Evolutionary conservation across 2,329 filamentous ascomycete genomes (phyloP).

Genomic region (Neofusicoccum laricinum): DNA sequence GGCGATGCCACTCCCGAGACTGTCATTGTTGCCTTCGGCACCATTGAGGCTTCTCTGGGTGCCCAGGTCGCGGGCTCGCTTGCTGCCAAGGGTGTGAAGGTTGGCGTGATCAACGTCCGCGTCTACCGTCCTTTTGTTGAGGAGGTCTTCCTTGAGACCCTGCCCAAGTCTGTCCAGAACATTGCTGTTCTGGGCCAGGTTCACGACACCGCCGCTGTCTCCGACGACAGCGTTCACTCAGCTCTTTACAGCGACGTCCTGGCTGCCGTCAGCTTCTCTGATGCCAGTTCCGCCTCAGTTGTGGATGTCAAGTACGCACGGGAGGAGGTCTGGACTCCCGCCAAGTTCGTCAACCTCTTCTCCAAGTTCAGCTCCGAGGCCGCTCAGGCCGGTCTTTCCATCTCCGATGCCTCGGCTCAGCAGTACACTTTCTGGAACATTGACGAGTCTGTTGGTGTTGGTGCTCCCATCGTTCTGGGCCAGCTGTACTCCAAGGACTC

Average conservation of each 20-base stretch:
- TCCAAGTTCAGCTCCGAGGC: conserved; percentile 39
- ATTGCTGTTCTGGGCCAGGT: conserved; percentile 91
- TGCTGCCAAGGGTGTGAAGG: conserved; percentile 67
- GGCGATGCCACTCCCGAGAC: conserved; percentile 77
- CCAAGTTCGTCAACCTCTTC: conserved; percentile 48
- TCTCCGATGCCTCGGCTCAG: conserved; percentile 59
- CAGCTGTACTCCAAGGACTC: conserved; percentile 61
- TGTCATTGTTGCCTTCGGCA: conserved; percentile 90
- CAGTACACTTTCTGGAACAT: conserved; percentile 95
- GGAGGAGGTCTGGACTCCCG: conserved; percentile 62
- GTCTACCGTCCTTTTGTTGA: conserved; percentile 95
- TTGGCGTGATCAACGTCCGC: conserved; percentile 87
- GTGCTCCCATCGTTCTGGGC: conserved; percentile 61
- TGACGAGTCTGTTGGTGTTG: conserved; percentile 67
- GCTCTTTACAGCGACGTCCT: conserved; percentile 88
- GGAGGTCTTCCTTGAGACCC: conserved; percentile 80
- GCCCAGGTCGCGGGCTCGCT: conserved; percentile 75
- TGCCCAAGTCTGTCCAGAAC: conserved; percentile 72
- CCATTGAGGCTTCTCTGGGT: conserved; percentile 81
- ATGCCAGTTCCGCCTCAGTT: conserved; percentile 52
- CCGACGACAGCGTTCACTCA: conserved; percentile 76
- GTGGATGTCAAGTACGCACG: conserved; percentile 89
- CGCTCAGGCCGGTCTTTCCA: conserved; percentile 48
- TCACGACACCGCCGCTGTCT: conserved; percentile 65
- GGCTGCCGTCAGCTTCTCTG: conserved; percentile 75